Evolutionary conservation across 441 rosid species (phyloP).

Genomic region (Adansonia rubrostipa): DNA sequence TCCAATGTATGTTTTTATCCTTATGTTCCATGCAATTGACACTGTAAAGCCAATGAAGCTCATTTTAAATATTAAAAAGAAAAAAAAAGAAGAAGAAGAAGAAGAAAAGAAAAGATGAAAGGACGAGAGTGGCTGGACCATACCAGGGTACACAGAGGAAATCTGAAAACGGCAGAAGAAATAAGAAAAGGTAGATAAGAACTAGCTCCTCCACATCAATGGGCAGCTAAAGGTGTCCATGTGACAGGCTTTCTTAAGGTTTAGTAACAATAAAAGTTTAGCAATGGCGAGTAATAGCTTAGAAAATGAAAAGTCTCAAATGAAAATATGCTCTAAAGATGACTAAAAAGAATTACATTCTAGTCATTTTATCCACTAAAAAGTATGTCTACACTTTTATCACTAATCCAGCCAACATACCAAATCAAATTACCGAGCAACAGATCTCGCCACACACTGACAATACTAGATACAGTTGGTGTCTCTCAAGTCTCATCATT

Average conservation of each 20-base stretch:
- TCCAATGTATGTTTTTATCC: background rate
- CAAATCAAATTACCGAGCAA: slow-evolving; percentile 11
- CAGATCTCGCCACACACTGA: background rate
- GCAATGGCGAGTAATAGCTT: background rate
- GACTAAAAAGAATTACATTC: slow-evolving; percentile 10
- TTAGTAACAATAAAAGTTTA: background rate
- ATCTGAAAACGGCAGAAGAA: background rate
- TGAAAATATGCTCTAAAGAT: slow-evolving; percentile 9
- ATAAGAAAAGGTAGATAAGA: slow-evolving; percentile 1
- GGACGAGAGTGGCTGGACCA: background rate
- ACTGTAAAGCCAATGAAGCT: background rate
- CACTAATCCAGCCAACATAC: background rate
- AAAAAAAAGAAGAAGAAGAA: background rate
- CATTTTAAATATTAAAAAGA: background rate
- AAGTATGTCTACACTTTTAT: slow-evolving; percentile 3
- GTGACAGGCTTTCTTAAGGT: slow-evolving; percentile 10
- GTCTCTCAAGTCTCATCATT: slow-evolving; percentile 9
- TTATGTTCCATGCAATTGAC: background rate
- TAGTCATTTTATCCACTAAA: slow-evolving; percentile 1
- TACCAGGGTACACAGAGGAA: slow-evolving; percentile 1
- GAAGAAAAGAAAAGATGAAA: too few relatives aligned
- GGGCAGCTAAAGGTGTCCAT: slow-evolving; percentile 10
- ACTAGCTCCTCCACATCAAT: slow-evolving; percentile 15
- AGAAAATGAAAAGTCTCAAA: background rate
- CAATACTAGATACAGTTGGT: background rate